Percentiles rank a stretch among this genome's conserved stretches.
phyloP scores from a whole-genome alignment of 2,329 filamentous ascomycete genomes.

The Blastomyces emzantsi region DNA sequence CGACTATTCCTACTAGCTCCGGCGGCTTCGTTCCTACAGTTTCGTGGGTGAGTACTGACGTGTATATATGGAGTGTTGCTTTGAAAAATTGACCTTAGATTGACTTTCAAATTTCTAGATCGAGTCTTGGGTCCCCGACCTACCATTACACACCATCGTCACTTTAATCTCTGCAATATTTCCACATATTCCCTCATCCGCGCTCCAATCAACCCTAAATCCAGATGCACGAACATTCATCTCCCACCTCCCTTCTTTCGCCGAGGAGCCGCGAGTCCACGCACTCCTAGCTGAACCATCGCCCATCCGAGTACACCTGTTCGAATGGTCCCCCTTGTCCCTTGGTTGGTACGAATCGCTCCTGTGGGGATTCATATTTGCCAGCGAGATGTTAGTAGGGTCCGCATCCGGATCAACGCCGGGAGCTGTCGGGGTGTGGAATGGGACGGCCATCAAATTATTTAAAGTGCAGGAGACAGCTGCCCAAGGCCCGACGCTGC shows the following conservation, averaged over 20 bases:
- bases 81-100: neutral
- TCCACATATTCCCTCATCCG: conserved; percentile 43
- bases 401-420: conserved; percentile 47
- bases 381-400: conserved; percentile 67
- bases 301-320: conserved; percentile 70
- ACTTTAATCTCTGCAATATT: conserved; percentile 58
- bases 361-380: conserved; percentile 88
- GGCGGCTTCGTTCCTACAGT: conserved; percentile 65
- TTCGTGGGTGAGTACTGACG: conserved; percentile 51
- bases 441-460: conserved; percentile 75
- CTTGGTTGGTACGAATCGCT: conserved; percentile 95
- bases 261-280: conserved; percentile 50
- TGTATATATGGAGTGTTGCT: neutral
- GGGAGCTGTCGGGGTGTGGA: conserved; percentile 89
- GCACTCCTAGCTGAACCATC: conserved; percentile 62
- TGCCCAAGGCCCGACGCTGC: conserved; percentile 67
- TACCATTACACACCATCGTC: conserved; percentile 79
- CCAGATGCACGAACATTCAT: conserved; percentile 36
- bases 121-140: conserved; percentile 83
- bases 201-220: conserved; percentile 33
- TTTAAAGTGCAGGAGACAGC: conserved; percentile 85
- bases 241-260: conserved; percentile 35
- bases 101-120: conserved; percentile 45
- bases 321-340: conserved; percentile 85
- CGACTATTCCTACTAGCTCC: conserved; percentile 45